Conservation (phyloP, 208 protist genomes). For the Vickermania ingenoplastis region DNA sequence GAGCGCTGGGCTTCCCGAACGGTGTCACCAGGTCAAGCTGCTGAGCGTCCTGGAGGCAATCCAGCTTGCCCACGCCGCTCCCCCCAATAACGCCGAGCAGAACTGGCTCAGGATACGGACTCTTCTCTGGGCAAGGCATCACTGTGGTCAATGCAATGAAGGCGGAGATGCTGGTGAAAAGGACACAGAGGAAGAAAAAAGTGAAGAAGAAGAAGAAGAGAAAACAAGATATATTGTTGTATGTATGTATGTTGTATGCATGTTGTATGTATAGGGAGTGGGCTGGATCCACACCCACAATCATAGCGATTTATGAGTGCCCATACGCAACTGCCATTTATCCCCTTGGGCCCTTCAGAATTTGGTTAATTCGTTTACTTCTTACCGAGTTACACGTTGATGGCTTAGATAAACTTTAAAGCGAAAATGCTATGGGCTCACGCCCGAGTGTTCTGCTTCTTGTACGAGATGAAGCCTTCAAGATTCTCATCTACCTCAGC, state of each 20-base stretch:
- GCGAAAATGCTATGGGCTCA: too few species aligned
- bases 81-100: constrained; percentile 81
- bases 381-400: too few species aligned
- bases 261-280: background rate
- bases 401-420: too few species aligned
- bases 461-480: constrained; percentile 62
- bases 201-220: background rate
- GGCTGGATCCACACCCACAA: too few species aligned
- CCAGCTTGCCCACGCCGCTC: constrained; percentile 73
- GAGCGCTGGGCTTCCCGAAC: constrained; percentile 65
- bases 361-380: too few species aligned
- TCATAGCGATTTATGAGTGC: too few species aligned
- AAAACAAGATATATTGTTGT: background rate
- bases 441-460: constrained; percentile 20
- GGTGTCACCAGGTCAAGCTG: constrained; percentile 75
- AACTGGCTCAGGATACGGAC: constrained; percentile 38
- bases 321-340: too few species aligned
- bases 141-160: constrained; percentile 7
- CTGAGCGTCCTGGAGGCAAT: constrained; percentile 32
- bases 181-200: constrained; percentile 3
- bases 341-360: too few species aligned
- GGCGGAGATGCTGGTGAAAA: background rate
- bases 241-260: too few species aligned
- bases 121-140: constrained; percentile 27
- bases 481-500: constrained; percentile 61